Evolutionary conservation across 179 eudicot genomes (phyloP).

Genomic region (Beta corolliflora): DNA sequence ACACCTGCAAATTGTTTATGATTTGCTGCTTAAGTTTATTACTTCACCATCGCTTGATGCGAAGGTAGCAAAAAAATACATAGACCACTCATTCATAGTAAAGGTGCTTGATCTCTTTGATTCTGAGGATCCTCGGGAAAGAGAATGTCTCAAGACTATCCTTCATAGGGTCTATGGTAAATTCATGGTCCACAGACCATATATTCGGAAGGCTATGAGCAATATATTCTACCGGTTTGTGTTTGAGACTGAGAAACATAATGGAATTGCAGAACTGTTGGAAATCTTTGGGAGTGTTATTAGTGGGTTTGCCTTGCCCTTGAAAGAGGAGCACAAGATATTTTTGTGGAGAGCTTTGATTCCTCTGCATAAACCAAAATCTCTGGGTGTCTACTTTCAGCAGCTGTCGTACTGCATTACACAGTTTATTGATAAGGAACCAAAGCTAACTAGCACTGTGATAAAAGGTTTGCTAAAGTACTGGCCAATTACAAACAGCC

Average conservation of each 20-base stretch:
- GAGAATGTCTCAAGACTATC: constrained; percentile 77
- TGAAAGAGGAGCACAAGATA: constrained; percentile 90
- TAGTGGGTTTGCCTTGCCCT: constrained; percentile 86
- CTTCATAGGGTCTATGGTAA: constrained; percentile 88
- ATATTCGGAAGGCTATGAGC: constrained; percentile 76
- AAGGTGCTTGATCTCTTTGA: constrained; percentile 80
- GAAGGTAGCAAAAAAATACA: constrained; percentile 71
- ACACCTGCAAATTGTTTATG: constrained; percentile 83
- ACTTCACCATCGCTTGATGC: constrained; percentile 67
- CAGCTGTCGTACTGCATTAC: constrained; percentile 72
- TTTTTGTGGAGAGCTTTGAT: constrained; percentile 70
- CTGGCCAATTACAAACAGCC: constrained; percentile 92
- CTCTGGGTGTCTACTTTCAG: constrained; percentile 70
- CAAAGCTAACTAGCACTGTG: constrained; percentile 64
- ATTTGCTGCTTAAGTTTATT: constrained; percentile 66
- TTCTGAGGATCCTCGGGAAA: constrained; percentile 89
- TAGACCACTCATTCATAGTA: constrained; percentile 66
- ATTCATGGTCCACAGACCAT: constrained; percentile 91
- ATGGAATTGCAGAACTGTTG: constrained; percentile 81
- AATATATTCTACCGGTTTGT: constrained; percentile 73
- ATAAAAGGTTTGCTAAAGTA: constrained; percentile 72
- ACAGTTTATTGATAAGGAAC: constrained; percentile 87
- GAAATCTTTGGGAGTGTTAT: constrained; percentile 93
- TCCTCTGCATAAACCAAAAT: constrained; percentile 85
- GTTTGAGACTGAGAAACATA: constrained; percentile 79